Evolutionary conservation across 176 grass and related monocot genomes (phyloP).

Genomic region (Phoenix dactylifera): DNA sequence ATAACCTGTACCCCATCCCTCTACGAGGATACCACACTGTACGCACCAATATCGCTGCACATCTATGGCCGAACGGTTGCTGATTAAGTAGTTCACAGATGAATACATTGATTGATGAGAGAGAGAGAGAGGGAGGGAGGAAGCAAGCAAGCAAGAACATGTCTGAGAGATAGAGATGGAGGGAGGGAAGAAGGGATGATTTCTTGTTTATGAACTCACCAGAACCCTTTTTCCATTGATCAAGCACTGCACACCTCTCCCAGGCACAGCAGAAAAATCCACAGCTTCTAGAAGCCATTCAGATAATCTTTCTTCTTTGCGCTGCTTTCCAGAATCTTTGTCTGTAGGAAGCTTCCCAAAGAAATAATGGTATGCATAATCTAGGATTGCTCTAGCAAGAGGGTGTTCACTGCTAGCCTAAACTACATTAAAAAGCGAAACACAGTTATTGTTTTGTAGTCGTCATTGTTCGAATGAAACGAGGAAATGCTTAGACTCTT

Average conservation of each 20-base stretch:
- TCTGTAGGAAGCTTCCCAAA: conserved; percentile 61
- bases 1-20: no score
- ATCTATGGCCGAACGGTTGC: no score
- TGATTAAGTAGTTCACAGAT: no score
- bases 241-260: conserved; percentile 66
- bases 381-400: conserved; percentile 81
- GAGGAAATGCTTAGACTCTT: neutral
- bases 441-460: no score
- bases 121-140: no score
- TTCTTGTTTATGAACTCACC: conserved; percentile 35
- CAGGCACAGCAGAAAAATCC: conserved; percentile 61
- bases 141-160: conserved; percentile 39
- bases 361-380: conserved; percentile 93
- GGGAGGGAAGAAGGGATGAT: neutral
- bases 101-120: no score
- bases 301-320: conserved; percentile 44
- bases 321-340: conserved; percentile 39
- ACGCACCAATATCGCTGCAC: no score
- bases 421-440: conserved; percentile 37
- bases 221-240: conserved; percentile 61
- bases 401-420: conserved; percentile 98
- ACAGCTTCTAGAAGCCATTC: conserved; percentile 55
- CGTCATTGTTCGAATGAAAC: neutral
- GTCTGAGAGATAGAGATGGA: neutral
- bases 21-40: no score